Conservation (phyloP, 169 alveolate species). For the Babesia ovis region DNA sequence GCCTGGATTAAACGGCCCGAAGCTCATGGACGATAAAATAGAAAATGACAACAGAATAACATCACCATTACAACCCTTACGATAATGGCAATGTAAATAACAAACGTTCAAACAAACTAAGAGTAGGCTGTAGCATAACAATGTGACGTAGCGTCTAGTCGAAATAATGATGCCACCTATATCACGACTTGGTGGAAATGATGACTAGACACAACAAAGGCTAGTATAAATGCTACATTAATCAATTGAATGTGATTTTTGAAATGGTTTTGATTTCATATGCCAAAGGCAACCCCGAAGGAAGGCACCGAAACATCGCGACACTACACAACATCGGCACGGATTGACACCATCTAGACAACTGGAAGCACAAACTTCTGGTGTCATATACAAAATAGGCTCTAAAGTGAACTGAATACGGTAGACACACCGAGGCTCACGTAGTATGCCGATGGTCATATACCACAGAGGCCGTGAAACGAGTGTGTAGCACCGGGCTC, state of each 20-base stretch:
- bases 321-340: conserved; percentile 1
- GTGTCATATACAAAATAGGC: too few relatives aligned
- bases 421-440: too few relatives aligned
- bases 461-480: too few relatives aligned
- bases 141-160: background rate
- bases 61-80: background rate
- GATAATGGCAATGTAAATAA: background rate
- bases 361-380: too few relatives aligned
- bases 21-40: background rate
- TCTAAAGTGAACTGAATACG: too few relatives aligned
- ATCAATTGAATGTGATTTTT: too few relatives aligned
- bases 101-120: too few relatives aligned
- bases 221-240: background rate
- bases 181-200: background rate
- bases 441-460: too few relatives aligned
- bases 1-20: background rate
- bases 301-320: background rate
- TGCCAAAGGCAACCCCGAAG: too few relatives aligned
- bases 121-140: too few relatives aligned
- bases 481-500: too few relatives aligned
- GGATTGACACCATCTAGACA: background rate
- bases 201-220: background rate
- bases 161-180: background rate
- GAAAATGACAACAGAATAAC: background rate
- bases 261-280: too few relatives aligned